Conservation (phyloP, 164 flowering plant genomes). For the Houttuynia cordata region DNA sequence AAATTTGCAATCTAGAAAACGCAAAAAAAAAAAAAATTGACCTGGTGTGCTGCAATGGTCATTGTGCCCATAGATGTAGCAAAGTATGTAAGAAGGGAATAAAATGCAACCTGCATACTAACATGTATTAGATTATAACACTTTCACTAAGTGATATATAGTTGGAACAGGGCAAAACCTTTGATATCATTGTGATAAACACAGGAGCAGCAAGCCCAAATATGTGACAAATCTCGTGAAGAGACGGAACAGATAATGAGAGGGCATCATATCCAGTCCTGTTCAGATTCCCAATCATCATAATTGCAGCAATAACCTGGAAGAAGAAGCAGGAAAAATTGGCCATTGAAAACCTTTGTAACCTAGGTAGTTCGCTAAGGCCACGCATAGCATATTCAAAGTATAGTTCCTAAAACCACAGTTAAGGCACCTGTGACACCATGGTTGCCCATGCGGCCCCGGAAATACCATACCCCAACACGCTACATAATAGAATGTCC, state of each 20-base stretch:
- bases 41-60: constrained; percentile 74
- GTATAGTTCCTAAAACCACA: background rate
- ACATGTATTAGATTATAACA: constrained; percentile 1
- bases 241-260: constrained; percentile 55
- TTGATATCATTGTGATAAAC: constrained; percentile 75
- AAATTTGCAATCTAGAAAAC: background rate
- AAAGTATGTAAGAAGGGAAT: constrained; percentile 55
- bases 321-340: constrained; percentile 2
- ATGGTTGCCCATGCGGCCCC: constrained; percentile 99
- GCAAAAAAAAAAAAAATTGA: constrained; percentile 12
- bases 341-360: background rate
- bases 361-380: background rate
- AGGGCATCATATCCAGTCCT: constrained; percentile 69
- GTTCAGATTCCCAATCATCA: constrained; percentile 76
- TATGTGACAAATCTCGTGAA: constrained; percentile 49
- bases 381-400: background rate
- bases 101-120: constrained; percentile 59
- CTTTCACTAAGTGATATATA: background rate
- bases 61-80: constrained; percentile 81
- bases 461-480: constrained; percentile 80
- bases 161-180: constrained; percentile 33
- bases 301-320: constrained; percentile 78
- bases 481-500: constrained; percentile 59
- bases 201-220: constrained; percentile 87
- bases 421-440: constrained; percentile 69